Evolutionary conservation across 2,329 filamentous ascomycete species (phyloP).

Genomic region (Penicillium sp.): DNA sequence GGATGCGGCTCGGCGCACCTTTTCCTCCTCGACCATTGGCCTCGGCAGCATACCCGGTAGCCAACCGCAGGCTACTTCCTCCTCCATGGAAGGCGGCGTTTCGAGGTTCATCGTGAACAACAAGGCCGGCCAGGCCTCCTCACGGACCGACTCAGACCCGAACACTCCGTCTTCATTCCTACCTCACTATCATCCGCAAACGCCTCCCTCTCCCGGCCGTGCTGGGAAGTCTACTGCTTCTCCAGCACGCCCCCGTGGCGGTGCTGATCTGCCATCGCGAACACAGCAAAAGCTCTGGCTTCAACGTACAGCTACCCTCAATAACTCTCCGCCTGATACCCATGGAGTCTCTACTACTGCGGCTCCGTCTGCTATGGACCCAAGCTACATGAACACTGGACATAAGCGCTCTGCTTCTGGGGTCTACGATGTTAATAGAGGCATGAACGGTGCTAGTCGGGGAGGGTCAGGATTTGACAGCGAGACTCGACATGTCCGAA

Average conservation of each 20-base stretch:
- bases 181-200: constrained; percentile 46
- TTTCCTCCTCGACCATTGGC: constrained; percentile 28
- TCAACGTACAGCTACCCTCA: constrained; percentile 43
- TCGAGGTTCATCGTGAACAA: constrained; percentile 43
- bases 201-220: constrained; percentile 40
- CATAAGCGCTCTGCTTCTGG: constrained; percentile 29
- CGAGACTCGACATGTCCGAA: constrained; percentile 40
- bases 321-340: constrained; percentile 42
- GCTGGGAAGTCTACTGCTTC: constrained; percentile 30
- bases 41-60: constrained; percentile 27
- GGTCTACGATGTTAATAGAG: constrained; percentile 29
- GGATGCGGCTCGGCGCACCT: constrained; percentile 29
- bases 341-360: constrained; percentile 32
- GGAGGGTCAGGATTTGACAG: constrained; percentile 29
- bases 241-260: constrained; percentile 32
- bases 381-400: constrained; percentile 29
- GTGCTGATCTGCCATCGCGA: constrained; percentile 42
- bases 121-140: constrained; percentile 29
- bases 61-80: constrained; percentile 41
- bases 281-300: constrained; percentile 49
- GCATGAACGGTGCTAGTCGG: constrained; percentile 29
- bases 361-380: constrained; percentile 36
- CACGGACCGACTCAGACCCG: constrained; percentile 41
- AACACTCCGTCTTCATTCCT: constrained; percentile 47
- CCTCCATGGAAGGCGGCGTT: constrained; percentile 47